These are phyloP conservation scores for Wilcoxina mikolae DNA, from an alignment of 495 filamentous ascomycete genomes.

Conservation along the genomic window DNA sequence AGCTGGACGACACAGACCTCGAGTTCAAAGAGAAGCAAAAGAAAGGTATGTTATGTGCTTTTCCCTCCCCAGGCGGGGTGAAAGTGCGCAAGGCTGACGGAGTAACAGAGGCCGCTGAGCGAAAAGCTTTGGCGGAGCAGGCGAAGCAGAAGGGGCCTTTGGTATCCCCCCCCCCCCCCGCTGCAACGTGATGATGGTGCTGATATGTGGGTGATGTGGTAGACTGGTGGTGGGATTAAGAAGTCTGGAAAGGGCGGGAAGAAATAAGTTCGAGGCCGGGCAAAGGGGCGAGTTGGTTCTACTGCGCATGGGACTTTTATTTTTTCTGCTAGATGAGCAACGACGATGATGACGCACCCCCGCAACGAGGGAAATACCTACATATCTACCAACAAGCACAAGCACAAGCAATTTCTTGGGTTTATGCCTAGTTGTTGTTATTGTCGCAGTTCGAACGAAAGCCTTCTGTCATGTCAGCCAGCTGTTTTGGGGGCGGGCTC, in stretches of 20 bases:
- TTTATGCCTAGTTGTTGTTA: too few species aligned
- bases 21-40: constrained; percentile 28
- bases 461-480: too few species aligned
- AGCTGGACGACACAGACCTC: constrained; percentile 26
- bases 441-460: too few species aligned
- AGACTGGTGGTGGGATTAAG: constrained; percentile 26
- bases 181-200: background rate
- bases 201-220: constrained; percentile 9
- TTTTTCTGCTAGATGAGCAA: too few species aligned
- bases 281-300: too few species aligned
- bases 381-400: too few species aligned
- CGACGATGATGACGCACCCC: too few species aligned
- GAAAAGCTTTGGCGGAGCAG: constrained; percentile 26
- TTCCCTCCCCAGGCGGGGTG: background rate
- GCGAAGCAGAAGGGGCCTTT: constrained; percentile 24
- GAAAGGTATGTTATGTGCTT: constrained; percentile 10
- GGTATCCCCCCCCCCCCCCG: constrained; percentile 8
- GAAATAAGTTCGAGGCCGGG: too few species aligned
- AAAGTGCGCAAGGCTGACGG: background rate
- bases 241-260: constrained; percentile 30
- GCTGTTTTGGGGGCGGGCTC: too few species aligned
- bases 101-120: constrained; percentile 22
- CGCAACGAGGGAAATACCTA: too few species aligned
- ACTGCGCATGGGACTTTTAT: too few species aligned
- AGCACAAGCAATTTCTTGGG: too few species aligned